Base-by-base conservation (phyloP, 306 rosid genomes). In the Quercus mongolica region DNA sequence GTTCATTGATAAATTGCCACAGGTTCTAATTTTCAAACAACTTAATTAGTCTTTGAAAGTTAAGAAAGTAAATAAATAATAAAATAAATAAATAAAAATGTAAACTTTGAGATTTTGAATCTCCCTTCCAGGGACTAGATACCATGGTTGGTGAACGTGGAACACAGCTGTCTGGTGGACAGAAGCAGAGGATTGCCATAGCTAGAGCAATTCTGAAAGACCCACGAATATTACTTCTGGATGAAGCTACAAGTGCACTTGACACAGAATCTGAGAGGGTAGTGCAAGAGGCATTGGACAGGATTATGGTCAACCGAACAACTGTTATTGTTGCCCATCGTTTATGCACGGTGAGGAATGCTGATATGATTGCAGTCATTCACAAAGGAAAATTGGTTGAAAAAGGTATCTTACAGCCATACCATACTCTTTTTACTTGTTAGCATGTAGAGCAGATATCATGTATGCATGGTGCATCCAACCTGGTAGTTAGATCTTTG, bases 241-340 rank as follows among this genome's bases (percentile, higher is more conserved):
- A 94, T 83, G 98, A 94, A 89, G 97, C 98, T 70, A 92, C 97
- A 26, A 94, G 97, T 82, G 98, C 98, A 38, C 97, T 94, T 59
- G 98, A 94, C 79, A 91, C 92, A 61, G 97, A 90, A 62, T 94
- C 98, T 56, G 98, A 94, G 80, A 92, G 98, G 85, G 35, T 92
- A 74, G 98, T 94, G 69, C 98, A 94, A 83, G 97, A 94, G 75
- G 98, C 97, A 78, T 74, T 94, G 54, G 96, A 94, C 83, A 87
- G 96, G 46, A 88, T 94, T 74, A 92, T 94, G 97, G 90, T 85
- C 57, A 90, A 92, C 61, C 81, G 96, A 78, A 94, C 98, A 21
- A 94, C 98, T 23, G 88, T 94, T 30, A 73, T 94, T n/a, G 98
- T 94, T 18, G 98, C 98, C 69, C 98, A 94, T 76, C 97, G 98